These are phyloP conservation scores for Pulveroboletus frians DNA, from an alignment of 768 basidiomycete species.

Conservation along the genomic window DNA sequence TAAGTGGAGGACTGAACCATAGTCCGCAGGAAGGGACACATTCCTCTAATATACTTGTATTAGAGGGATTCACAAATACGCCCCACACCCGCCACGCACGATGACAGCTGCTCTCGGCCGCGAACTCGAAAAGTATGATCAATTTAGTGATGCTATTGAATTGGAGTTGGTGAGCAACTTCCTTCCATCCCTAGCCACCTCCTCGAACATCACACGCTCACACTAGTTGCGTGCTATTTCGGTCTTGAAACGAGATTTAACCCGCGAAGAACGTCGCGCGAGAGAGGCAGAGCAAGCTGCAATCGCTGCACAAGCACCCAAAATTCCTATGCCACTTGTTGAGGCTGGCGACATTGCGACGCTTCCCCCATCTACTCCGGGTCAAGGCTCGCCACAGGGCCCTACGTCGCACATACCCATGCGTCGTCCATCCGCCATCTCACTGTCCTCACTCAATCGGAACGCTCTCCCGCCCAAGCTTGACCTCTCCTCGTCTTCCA, in stretches of 20 bases:
- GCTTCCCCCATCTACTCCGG: constrained; percentile 28
- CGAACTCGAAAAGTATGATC: constrained; percentile 76
- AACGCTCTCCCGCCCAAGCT: constrained; percentile 68
- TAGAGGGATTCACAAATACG: constrained; percentile 56
- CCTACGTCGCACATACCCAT: constrained; percentile 29
- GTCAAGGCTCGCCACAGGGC: constrained; percentile 33
- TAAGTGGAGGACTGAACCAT: constrained; percentile 30
- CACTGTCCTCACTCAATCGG: constrained; percentile 73
- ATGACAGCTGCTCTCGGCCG: constrained; percentile 61
- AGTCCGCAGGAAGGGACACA: neutral
- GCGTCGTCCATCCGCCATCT: constrained; percentile 72
- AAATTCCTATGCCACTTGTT: constrained; percentile 21
- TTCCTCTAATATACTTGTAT: neutral
- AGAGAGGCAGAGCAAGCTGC: constrained; percentile 40
- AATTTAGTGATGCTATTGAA: constrained; percentile 74
- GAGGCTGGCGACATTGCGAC: constrained; percentile 16
- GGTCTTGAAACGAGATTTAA: constrained; percentile 65
- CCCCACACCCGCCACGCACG: constrained; percentile 58
- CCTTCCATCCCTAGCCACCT: neutral
- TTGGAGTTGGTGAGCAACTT: constrained; percentile 53
- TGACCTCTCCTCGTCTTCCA: constrained; percentile 68
- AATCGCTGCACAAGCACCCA: constrained; percentile 30
- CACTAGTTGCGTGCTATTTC: constrained; percentile 64
- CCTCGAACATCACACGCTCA: neutral
- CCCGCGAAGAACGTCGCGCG: constrained; percentile 53